phyloP scores from a whole-genome alignment of 148 eudicot genomes.

The Dianthus caryophyllus region DNA sequence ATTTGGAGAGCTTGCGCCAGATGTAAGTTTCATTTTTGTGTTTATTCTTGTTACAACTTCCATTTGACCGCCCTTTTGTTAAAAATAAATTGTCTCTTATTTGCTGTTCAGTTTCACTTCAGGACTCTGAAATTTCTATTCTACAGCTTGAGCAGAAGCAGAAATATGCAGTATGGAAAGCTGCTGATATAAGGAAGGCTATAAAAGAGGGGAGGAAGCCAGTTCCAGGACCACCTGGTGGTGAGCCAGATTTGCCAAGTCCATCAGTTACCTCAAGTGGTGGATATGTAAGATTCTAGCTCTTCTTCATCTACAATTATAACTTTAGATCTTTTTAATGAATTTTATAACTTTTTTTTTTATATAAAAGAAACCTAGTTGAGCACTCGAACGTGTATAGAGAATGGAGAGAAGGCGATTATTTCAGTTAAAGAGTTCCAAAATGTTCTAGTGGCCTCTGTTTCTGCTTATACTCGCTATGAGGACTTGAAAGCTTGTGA shows the following conservation, averaged over 20 bases:
- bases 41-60: not conserved
- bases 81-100: not conserved
- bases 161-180: constrained; percentile 97
- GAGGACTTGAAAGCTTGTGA: not conserved
- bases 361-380: not conserved
- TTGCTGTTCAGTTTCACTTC: not conserved
- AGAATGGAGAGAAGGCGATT: constrained; percentile 3
- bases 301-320: constrained; percentile 7
- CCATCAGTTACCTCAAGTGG: constrained; percentile 42
- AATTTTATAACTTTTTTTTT: not conserved
- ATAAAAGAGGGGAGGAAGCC: constrained; percentile 94
- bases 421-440: not conserved
- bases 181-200: constrained; percentile 96
- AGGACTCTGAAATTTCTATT: not conserved
- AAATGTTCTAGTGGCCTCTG: not conserved
- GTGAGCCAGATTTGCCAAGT: constrained; percentile 49
- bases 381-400: not conserved
- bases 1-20: constrained; percentile 79
- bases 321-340: not conserved
- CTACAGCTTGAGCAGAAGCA: constrained; percentile 94
- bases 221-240: constrained; percentile 95
- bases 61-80: not conserved
- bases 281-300: constrained; percentile 49
- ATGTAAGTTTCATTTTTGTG: constrained; percentile 50
- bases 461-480: not conserved